These are phyloP conservation scores for Paulownia fortunei DNA, from an alignment of 257 asterid genomes.

Conservation along the genomic window DNA sequence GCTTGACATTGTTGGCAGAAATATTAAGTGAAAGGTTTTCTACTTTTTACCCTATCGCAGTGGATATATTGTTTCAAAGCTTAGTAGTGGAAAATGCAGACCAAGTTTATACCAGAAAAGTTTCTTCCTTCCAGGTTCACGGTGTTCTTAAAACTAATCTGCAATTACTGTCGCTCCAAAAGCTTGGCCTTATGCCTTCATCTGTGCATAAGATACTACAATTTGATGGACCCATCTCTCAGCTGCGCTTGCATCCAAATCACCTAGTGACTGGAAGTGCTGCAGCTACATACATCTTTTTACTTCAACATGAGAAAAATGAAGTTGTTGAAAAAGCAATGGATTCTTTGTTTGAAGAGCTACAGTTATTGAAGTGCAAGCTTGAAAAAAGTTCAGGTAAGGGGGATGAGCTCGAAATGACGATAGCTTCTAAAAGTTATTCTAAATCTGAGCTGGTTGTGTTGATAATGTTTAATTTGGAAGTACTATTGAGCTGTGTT, in stretches of 20 bases:
- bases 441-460: constrained; percentile 69
- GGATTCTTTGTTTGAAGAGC: constrained; percentile 73
- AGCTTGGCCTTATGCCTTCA: constrained; percentile 83
- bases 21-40: constrained; percentile 87
- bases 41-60: constrained; percentile 71
- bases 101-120: constrained; percentile 45
- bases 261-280: constrained; percentile 89
- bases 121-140: constrained; percentile 85
- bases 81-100: constrained; percentile 55
- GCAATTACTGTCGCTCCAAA: constrained; percentile 91
- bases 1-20: constrained; percentile 98
- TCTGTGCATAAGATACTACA: constrained; percentile 72
- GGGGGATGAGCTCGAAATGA: constrained; percentile 42
- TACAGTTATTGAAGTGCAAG: constrained; percentile 60
- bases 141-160: constrained; percentile 96
- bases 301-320: constrained; percentile 80
- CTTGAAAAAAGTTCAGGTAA: constrained; percentile 46
- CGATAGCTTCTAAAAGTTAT: constrained; percentile 47
- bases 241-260: constrained; percentile 93
- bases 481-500: constrained; percentile 76
- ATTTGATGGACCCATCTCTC: constrained; percentile 78
- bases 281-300: constrained; percentile 87
- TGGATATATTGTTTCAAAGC: constrained; percentile 89
- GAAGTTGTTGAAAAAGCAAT: constrained; percentile 78
- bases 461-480: constrained; percentile 74